Conservation (phyloP, 2,329 filamentous ascomycete species). For the Talaromyces pinophilus region DNA sequence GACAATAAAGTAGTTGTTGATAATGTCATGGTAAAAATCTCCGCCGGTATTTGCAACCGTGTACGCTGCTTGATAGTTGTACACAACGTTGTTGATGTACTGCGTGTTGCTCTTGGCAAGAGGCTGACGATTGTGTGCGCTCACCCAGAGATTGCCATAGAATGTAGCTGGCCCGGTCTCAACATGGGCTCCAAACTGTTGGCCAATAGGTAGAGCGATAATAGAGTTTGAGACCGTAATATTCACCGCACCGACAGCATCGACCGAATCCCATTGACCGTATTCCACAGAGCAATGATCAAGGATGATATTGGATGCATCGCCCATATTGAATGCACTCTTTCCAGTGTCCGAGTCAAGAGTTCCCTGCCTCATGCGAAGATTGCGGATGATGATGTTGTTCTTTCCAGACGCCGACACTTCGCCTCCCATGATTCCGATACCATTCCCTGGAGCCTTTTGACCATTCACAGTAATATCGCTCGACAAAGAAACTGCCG, state of each 20-base stretch:
- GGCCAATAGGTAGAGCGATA: conserved; percentile 43
- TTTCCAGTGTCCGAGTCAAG: conserved; percentile 47
- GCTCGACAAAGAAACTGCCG: conserved; percentile 51
- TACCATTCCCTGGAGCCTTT: conserved; percentile 52
- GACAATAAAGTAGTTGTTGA: conserved; percentile 60
- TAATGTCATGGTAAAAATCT: conserved; percentile 53
- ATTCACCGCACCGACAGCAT: conserved; percentile 53
- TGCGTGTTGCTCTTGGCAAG: conserved; percentile 61
- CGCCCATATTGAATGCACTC: conserved; percentile 56
- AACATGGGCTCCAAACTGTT: conserved; percentile 57
- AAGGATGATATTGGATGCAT: conserved; percentile 58
- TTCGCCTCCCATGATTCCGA: conserved; percentile 57
- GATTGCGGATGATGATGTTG: conserved; percentile 57
- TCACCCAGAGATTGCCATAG: conserved; percentile 59
- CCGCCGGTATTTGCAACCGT: conserved; percentile 56
- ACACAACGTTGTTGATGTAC: conserved; percentile 55
- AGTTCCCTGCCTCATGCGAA: conserved; percentile 55
- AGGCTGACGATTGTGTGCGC: conserved; percentile 60
- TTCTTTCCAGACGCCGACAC: conserved; percentile 56
- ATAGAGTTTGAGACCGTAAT: conserved; percentile 57
- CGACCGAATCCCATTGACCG: conserved; percentile 59
- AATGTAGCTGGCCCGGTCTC: conserved; percentile 55
- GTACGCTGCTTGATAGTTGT: conserved; percentile 60
- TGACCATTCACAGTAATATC: conserved; percentile 55
- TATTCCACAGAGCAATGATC: conserved; percentile 58